phyloP scores from a whole-genome alignment of 805 yeast species.

The Ogataea sp. region DNA sequence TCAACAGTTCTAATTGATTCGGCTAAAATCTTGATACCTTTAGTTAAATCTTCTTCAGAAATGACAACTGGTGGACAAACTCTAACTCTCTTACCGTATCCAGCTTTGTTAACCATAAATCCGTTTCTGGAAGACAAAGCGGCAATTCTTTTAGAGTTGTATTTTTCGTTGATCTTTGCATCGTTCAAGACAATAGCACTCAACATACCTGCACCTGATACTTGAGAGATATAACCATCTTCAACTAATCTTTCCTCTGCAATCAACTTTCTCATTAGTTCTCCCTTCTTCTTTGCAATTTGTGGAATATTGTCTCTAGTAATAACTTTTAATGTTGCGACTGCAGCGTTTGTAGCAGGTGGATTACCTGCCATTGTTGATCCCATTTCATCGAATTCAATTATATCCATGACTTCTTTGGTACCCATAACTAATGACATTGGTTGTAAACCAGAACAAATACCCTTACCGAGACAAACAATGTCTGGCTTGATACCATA shows the following conservation, averaged over 20 bases:
- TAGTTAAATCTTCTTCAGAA: conserved; percentile 9
- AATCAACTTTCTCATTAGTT: conserved; percentile 9
- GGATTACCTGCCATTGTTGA: conserved; percentile 24
- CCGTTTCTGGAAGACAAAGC: conserved; percentile 17
- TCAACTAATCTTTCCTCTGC: conserved; percentile 9
- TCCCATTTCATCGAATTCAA: conserved; percentile 17
- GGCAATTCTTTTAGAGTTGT: conserved; percentile 13
- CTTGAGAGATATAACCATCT: conserved; percentile 3
- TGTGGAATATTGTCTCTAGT: conserved; percentile 15
- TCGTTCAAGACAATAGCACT: conserved; percentile 15
- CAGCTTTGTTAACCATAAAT: conserved; percentile 13
- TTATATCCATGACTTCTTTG: conserved; percentile 14
- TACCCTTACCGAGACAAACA: conserved; percentile 21
- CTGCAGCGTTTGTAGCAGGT: conserved; percentile 21
- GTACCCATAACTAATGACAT: conserved; percentile 18
- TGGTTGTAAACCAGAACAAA: conserved; percentile 19
- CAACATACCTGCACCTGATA: conserved; percentile 18
- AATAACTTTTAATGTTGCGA: conserved; percentile 21
- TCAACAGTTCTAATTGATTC: conserved; percentile 9
- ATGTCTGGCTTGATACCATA: conserved; percentile 19
- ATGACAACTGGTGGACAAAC: conserved; percentile 21
- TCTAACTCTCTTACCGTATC: conserved; percentile 17
- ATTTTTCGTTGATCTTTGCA: conserved; percentile 3
- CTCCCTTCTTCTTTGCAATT: conserved; percentile 13
- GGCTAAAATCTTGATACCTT: conserved; percentile 17